Conservation (phyloP, 1,139 yeast genomes). For the Taphrina deformans region DNA sequence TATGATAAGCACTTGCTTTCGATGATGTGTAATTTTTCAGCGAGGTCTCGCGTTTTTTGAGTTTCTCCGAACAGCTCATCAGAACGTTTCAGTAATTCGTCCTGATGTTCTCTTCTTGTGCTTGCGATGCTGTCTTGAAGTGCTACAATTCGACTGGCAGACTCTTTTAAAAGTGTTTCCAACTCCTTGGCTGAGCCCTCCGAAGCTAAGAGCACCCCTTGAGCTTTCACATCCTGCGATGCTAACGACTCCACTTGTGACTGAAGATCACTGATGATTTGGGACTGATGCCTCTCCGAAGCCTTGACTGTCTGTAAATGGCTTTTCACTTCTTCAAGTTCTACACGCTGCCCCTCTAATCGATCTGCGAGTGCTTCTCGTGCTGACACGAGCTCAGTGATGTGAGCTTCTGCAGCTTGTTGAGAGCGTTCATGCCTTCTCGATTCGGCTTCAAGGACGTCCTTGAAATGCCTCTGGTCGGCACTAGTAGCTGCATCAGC, state of each 20-base stretch:
- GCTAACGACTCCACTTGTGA: not conserved
- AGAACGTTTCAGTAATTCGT: not conserved
- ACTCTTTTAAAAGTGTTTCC: not conserved
- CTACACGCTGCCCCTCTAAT: slow-evolving; percentile 3
- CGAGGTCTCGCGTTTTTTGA: not conserved
- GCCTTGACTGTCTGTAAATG: not conserved
- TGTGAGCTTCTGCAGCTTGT: not conserved
- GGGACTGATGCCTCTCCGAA: not conserved
- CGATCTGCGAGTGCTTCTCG: not conserved
- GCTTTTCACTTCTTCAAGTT: not conserved
- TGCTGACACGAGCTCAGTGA: not conserved
- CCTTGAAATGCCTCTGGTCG: slow-evolving; percentile 18
- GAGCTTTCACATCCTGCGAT: not conserved
- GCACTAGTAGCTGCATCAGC: slow-evolving; percentile 8
- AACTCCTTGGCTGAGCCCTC: not conserved
- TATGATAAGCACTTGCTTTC: not conserved
- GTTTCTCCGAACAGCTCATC: slow-evolving; percentile 2
- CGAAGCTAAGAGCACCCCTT: not conserved
- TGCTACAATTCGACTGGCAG: not conserved
- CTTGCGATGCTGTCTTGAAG: not conserved
- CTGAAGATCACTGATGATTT: not conserved
- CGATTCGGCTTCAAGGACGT: slow-evolving; percentile 15
- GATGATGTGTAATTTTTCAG: not conserved
- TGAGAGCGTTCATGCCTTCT: slow-evolving; percentile 20
- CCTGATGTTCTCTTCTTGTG: slow-evolving; percentile 9